A percentile compares a stretch with the other conserved stretches of the same genome.
Evolutionary conservation across 2,329 filamentous ascomycete species (phyloP).

Genomic region (Gnomoniopsis smithogilvyi): DNA sequence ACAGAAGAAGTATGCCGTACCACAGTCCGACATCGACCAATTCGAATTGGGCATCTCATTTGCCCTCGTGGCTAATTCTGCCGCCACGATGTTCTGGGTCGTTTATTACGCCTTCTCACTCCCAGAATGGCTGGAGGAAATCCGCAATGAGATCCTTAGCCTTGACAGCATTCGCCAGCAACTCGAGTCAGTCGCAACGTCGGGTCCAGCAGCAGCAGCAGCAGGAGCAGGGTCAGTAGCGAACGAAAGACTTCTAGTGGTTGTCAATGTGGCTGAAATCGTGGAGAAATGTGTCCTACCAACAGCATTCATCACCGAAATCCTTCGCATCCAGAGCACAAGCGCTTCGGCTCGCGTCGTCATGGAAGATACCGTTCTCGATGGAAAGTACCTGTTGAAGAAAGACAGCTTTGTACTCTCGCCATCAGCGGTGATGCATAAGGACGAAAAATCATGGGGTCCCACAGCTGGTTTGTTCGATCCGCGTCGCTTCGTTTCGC

Average conservation of each 20-base stretch:
- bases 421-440: neutral
- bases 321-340: constrained; percentile 31
- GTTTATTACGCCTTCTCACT: constrained; percentile 33
- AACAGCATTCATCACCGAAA: constrained; percentile 35
- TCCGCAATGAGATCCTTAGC: constrained; percentile 22
- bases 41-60: constrained; percentile 19
- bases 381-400: constrained; percentile 12
- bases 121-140: constrained; percentile 24
- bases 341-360: constrained; percentile 24
- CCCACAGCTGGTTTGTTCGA: neutral
- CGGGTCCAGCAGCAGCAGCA: too few species aligned
- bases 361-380: constrained; percentile 8
- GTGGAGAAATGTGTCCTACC: constrained; percentile 32
- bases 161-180: too few species aligned
- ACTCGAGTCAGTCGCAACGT: neutral
- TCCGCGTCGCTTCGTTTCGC: neutral
- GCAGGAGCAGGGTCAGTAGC: too few species aligned
- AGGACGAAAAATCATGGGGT: neutral
- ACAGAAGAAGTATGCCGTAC: neutral
- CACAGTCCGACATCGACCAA: neutral
- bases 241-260: neutral
- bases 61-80: constrained; percentile 34
- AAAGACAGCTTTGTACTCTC: neutral
- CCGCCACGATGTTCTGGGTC: constrained; percentile 36
- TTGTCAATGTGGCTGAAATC: constrained; percentile 26